These are phyloP conservation scores for Hypoxylon sp. DNA, from an alignment of 2,329 filamentous ascomycete species.

Conservation along the genomic window DNA sequence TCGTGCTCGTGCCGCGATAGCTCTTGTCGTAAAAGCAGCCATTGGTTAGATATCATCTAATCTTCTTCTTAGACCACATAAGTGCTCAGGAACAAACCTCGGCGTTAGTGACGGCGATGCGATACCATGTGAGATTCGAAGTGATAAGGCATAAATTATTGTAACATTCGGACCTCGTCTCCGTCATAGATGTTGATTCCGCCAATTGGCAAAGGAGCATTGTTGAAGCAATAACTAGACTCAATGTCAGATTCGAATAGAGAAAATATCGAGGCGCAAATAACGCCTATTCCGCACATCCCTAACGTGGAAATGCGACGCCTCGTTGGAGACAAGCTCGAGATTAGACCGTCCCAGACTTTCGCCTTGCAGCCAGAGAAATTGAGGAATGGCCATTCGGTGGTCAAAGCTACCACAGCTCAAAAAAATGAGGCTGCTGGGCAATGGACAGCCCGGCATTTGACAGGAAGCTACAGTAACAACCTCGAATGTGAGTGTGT, in stretches of 20 bases:
- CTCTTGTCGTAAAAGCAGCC: conserved; percentile 34
- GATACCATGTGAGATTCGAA: conserved; percentile 26
- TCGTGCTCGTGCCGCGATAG: conserved; percentile 45
- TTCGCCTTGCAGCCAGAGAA: conserved; percentile 33
- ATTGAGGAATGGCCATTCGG: conserved; percentile 31
- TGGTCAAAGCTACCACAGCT: conserved; percentile 43
- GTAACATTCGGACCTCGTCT: conserved; percentile 25
- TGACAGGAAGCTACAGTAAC: conserved; percentile 36
- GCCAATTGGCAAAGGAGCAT: conserved; percentile 30
- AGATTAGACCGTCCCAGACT: conserved; percentile 19
- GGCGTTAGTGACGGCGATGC: conserved; percentile 28
- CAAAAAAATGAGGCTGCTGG: conserved; percentile 45
- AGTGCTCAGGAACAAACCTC: conserved; percentile 34
- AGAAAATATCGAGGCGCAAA: conserved; percentile 21
- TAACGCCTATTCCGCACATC: conserved; percentile 14
- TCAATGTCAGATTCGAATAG: conserved; percentile 33
- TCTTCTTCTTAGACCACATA: conserved; percentile 24
- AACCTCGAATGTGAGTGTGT: conserved; percentile 39
- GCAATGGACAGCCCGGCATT: conserved; percentile 35
- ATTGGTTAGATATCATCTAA: conserved; percentile 31
- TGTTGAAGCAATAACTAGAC: conserved; percentile 35
- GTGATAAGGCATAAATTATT: conserved; percentile 27
- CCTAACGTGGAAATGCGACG: conserved; percentile 15
- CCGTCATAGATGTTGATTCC: conserved; percentile 27
- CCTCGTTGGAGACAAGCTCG: conserved; percentile 21